phyloP scores from a whole-genome alignment of 2,329 filamentous ascomycete genomes.

The Trichoderma lentiforme region DNA sequence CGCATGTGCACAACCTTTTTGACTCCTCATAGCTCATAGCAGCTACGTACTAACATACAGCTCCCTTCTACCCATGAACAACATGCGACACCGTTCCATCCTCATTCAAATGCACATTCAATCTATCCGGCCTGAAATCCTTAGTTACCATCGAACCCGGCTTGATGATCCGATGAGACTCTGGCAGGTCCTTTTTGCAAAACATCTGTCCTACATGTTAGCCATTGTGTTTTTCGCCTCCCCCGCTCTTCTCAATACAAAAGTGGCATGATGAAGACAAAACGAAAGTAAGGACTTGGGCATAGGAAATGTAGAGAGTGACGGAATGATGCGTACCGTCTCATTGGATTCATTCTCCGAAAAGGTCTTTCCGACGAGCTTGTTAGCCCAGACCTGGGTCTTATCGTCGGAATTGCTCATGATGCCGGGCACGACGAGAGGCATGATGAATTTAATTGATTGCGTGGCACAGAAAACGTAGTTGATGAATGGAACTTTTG shows the following conservation, averaged over 20 bases:
- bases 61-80: slow-evolving; percentile 44
- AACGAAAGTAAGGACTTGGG: not conserved
- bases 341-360: slow-evolving; percentile 49
- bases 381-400: slow-evolving; percentile 58
- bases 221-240: not conserved
- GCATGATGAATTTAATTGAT: slow-evolving; percentile 47
- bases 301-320: too few species aligned
- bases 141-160: slow-evolving; percentile 57
- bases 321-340: too few species aligned
- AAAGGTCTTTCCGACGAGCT: slow-evolving; percentile 62
- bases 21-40: not conserved
- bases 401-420: slow-evolving; percentile 45
- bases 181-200: slow-evolving; percentile 57
- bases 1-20: not conserved
- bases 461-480: not conserved
- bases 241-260: not conserved
- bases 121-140: slow-evolving; percentile 51
- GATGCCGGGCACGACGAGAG: slow-evolving; percentile 61
- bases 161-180: slow-evolving; percentile 54
- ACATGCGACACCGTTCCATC: slow-evolving; percentile 61
- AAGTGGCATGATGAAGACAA: not conserved
- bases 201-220: slow-evolving; percentile 46
- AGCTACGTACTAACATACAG: not conserved
- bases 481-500: not conserved
- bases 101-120: slow-evolving; percentile 59